Evolutionary conservation across 306 rosid species (phyloP).

Genomic region (Quillaja saponaria): DNA sequence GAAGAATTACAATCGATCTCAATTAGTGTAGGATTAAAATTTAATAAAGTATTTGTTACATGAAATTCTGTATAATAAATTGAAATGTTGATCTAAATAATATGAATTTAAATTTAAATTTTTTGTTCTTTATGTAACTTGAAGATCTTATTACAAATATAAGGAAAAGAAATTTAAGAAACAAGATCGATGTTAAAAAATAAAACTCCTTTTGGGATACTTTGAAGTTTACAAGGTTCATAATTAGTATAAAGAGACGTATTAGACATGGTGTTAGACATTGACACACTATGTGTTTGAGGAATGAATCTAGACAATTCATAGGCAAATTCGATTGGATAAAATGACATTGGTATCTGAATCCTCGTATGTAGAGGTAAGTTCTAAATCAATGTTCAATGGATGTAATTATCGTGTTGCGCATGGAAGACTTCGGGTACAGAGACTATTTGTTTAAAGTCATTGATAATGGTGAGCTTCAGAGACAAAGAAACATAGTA

Average conservation of each 20-base stretch:
- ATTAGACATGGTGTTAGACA: conserved; percentile 37
- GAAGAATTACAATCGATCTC: no score
- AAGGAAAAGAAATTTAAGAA: neutral
- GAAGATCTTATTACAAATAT: neutral
- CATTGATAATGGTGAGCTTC: conserved; percentile 42
- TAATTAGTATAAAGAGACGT: conserved; percentile 23
- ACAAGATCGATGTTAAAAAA: neutral
- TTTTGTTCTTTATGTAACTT: no score
- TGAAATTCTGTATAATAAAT: no score
- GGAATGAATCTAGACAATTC: conserved; percentile 37
- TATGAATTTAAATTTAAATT: no score
- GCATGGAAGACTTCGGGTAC: conserved; percentile 44
- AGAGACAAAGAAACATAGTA: conserved; percentile 32
- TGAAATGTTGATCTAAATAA: no score
- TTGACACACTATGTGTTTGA: conserved; percentile 16
- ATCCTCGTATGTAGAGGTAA: conserved; percentile 36
- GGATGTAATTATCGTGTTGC: conserved; percentile 56
- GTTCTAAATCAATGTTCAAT: conserved; percentile 50
- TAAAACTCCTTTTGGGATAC: no score
- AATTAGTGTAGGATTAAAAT: no score
- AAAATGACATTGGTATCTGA: conserved; percentile 44
- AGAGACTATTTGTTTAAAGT: conserved; percentile 19
- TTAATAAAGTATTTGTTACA: no score
- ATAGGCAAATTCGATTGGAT: conserved; percentile 33
- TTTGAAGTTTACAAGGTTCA: neutral